phyloP scores from a whole-genome alignment of 176 grass and related monocot genomes.

The Carex parvula region DNA sequence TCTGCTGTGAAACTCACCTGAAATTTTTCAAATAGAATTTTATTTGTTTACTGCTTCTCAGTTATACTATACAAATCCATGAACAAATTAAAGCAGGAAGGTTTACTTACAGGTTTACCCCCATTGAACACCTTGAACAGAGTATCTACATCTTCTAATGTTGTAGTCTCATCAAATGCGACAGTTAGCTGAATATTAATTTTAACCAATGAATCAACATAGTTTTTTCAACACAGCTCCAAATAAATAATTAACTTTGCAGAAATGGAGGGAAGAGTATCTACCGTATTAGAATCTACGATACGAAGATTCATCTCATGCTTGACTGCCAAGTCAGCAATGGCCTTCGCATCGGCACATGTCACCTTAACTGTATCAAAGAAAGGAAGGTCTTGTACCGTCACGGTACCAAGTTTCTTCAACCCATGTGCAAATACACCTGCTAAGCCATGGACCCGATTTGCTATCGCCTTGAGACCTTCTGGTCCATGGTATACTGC shows the following conservation, averaged over 20 bases:
- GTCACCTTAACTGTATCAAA: conserved; percentile 96
- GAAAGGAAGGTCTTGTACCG: conserved; percentile 85
- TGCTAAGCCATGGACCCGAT: conserved; percentile 88
- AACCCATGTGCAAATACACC: conserved; percentile 70
- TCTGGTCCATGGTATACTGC: conserved; percentile 95
- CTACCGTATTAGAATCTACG: conserved; percentile 75
- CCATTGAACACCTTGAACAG: conserved; percentile 89
- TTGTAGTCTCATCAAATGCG: conserved; percentile 90
- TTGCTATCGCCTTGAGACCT: conserved; percentile 74
- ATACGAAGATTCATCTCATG: conserved; percentile 92
- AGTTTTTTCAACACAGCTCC: background rate
- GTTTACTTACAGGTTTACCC: conserved; percentile 76
- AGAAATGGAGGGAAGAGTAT: conserved; percentile 20
- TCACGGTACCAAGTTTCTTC: conserved; percentile 85
- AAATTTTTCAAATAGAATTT: conserved; percentile 24
- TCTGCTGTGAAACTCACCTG: conserved; percentile 84
- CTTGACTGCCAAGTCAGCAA: conserved; percentile 66
- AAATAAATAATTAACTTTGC: conserved; percentile 31
- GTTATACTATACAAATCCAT: conserved; percentile 21
- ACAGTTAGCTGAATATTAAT: conserved; percentile 61
- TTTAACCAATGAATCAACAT: background rate
- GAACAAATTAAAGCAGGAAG: background rate
- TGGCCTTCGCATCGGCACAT: conserved; percentile 54
- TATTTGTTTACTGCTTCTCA: conserved; percentile 10
- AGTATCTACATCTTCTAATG: conserved; percentile 89